Conservation (phyloP, 75 land plant genomes). For the Selaginella moellendorffii region DNA sequence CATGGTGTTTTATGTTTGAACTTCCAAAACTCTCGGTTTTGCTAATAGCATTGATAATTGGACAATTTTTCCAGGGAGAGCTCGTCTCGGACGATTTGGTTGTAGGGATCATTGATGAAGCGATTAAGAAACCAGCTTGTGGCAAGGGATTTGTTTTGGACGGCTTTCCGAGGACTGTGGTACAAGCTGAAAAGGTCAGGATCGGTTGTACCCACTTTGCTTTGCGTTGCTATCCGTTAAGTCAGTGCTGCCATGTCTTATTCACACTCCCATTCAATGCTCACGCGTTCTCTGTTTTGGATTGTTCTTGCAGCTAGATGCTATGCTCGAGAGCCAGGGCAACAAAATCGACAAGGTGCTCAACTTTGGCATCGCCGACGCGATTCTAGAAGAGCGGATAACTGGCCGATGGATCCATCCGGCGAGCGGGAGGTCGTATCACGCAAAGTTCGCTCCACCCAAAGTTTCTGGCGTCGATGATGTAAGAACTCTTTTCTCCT, state of each 20-base stretch:
- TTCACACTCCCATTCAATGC: too few relatives aligned
- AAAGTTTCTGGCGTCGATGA: slow-evolving; percentile 76
- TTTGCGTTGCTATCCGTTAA: too few relatives aligned
- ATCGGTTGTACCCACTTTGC: neutral
- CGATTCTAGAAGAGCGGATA: slow-evolving; percentile 80
- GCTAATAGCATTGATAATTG: too few relatives aligned
- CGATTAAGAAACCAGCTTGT: slow-evolving; percentile 89
- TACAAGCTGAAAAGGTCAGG: slow-evolving; percentile 76
- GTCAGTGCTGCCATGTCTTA: too few relatives aligned
- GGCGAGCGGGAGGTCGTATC: slow-evolving; percentile 70
- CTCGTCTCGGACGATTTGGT: too few relatives aligned
- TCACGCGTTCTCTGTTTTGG: too few relatives aligned
- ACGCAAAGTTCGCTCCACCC: slow-evolving; percentile 86
- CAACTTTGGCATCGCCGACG: slow-evolving; percentile 70
- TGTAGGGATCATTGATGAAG: too few relatives aligned
- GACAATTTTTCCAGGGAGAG: slow-evolving; percentile 51
- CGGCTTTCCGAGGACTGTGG: slow-evolving; percentile 92
- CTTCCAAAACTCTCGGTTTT: too few relatives aligned
- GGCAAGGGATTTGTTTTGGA: slow-evolving; percentile 89
- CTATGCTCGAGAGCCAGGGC: slow-evolving; percentile 62
- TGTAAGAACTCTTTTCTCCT: too few relatives aligned
- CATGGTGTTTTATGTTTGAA: too few relatives aligned
- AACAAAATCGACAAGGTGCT: too few relatives aligned
- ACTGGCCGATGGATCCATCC: slow-evolving; percentile 96
- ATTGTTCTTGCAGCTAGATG: slow-evolving; percentile 94